Base-by-base conservation (phyloP, 1,139 yeast species). In the Zygoascus meyerae region DNA sequence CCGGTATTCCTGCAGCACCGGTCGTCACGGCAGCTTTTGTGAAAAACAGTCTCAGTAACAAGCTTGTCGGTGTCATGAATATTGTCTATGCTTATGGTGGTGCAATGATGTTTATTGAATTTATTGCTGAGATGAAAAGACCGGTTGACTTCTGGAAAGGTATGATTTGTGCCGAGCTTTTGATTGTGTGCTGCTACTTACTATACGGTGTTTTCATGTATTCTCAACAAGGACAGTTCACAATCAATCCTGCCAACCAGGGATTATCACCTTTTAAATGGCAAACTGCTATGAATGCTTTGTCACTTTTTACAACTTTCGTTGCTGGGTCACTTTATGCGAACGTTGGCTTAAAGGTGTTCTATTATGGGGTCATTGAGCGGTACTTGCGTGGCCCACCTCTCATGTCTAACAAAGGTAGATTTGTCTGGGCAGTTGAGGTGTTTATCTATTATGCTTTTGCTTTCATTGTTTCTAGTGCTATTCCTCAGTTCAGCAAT, bases 401-500 rank as follows among this genome's bases (percentile, higher is more conserved):
- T n/a, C 58, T 71, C 35, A 58, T 59, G 28, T 52, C 68, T 26
- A 29, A 28, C 12, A 48, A 47, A 29, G 75, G 75, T 15, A 60
- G 66, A 40, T 18, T 61, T 31, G 54, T 63, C 41, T 72, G 75
- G 75, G 58, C 59, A 7, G 48, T 57, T 14, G 52, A 63, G 39
- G 71, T 70, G 2, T 50, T 66, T 41, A 48, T 65, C 21, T 72
- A 71, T 61, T 72, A 75, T 75, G 70, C 65, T 7, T 44, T 70
- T 34, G 73, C 75, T 2, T 72, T 64, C 52, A 58, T 70, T 26
- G 55, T 76, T 54, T 80, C 79, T 35, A 72, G 78, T 48, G 78
- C 78, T 52, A 75, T 76, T 48, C 81, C 80, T 34, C 75, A 74
- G 52, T 72, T 76, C 60, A 70, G 69, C 34, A 60, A 75, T 4